Evolutionary conservation across 345 rosid species (phyloP), one percentile per base, ranked within the genome.

Genomic region (Dipteronia sinensis): DNA sequence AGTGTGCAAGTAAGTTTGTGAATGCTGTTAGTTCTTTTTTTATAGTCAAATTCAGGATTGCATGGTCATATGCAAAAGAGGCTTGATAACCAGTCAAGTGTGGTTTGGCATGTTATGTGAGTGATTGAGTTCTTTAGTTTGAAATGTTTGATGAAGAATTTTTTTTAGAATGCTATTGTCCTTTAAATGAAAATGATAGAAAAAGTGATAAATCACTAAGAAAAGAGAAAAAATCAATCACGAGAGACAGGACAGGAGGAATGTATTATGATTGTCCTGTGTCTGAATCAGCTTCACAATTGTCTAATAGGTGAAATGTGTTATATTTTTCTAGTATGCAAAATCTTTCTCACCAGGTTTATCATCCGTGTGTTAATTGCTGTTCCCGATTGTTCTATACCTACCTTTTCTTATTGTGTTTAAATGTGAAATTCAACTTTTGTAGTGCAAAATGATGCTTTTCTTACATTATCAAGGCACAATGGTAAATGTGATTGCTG

Each of bases 1-100:
- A 93, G 98, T 47, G 94, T 90, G n/a, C 99, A 95, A 92, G 99
- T 95, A 74, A 75, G 87, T 78, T 49, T 75, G 34, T 76, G 44
- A 66, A 73, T 79, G 59, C 49, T 31, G 40, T 76, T 65, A 55
- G 15, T 59, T 7, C 22, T 70, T 20, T 19, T 19, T 65, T 70
- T 23, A 2, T 47, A 19, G 22, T 31, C 47, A 51, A n/a, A n/a
- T 65, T 62, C 17, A 17, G 59, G 55, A 25, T 72, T 59, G 40
- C 1, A 11, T 72, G 10, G 10, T 38, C 55, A 42, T 59, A 73
- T 63, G 3, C 53, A 19, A 16, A 15, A 63, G 69, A 42, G 46
- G 46, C 46, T 42, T 42, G 46, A 42, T 42, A 42, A 42, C 46
- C 46, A 29, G 47, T 65, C 2, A 3, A 46, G 29, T 59, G 23